Conservation (phyloP, 176 grass and related monocot species). For the Coix lacrymajobi region DNA sequence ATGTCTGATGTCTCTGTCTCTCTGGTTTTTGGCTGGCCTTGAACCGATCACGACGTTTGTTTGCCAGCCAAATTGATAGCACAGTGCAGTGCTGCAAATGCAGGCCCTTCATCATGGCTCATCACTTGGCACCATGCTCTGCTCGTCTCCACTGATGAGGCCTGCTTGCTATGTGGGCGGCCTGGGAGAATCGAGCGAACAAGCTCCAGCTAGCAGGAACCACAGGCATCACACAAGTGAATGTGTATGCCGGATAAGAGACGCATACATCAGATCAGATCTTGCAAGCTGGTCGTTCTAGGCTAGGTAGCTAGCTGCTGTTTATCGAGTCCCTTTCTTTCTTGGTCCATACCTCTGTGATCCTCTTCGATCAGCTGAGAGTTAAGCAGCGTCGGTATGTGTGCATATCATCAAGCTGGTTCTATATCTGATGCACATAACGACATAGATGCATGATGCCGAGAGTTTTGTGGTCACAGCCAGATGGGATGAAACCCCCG, state of each 20-base stretch:
- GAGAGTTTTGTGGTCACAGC: not conserved
- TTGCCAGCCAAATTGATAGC: not conserved
- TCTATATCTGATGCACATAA: not conserved
- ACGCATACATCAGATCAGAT: not conserved
- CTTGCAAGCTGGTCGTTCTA: not conserved
- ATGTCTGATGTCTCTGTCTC: not conserved
- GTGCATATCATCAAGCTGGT: not conserved
- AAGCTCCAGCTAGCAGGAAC: not conserved
- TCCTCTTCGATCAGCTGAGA: not conserved
- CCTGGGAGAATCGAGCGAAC: not conserved
- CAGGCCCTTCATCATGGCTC: too few relatives aligned
- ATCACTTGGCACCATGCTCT: too few relatives aligned
- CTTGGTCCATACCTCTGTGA: not conserved
- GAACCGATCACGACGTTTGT: not conserved
- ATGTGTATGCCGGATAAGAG: not conserved
- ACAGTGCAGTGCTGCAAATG: too few relatives aligned
- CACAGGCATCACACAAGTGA: not conserved
- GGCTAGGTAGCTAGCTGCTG: not conserved
- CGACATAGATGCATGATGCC: not conserved
- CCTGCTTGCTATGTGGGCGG: too few relatives aligned
- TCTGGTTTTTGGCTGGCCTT: not conserved
- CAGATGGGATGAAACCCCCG: not conserved
- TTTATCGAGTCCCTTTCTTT: not conserved
- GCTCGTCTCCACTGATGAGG: too few relatives aligned
- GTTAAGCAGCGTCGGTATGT: not conserved